Conservation (phyloP, 2,329 filamentous ascomycete genomes). For the Curvularia lunata region DNA sequence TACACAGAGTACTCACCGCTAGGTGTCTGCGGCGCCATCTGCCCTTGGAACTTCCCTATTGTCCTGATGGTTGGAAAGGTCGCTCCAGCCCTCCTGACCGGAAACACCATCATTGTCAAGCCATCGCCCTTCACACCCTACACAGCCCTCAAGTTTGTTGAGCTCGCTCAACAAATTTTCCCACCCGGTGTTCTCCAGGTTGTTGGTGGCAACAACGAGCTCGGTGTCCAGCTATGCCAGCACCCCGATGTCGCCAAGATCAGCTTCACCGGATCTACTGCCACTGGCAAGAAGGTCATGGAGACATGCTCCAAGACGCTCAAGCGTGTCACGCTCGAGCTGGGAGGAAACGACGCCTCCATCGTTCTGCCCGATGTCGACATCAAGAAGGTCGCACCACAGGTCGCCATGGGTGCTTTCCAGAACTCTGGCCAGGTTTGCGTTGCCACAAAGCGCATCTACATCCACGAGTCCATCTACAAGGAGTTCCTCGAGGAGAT, state of each 20-base stretch:
- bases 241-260: constrained; percentile 68
- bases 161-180: constrained; percentile 64
- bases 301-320: constrained; percentile 62
- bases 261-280: constrained; percentile 67
- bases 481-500: constrained; percentile 49
- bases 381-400: constrained; percentile 56
- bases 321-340: constrained; percentile 67
- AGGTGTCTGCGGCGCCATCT: constrained; percentile 53
- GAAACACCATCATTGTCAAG: constrained; percentile 63
- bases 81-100: constrained; percentile 62
- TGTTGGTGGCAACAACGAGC: constrained; percentile 64
- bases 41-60: constrained; percentile 61
- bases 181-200: constrained; percentile 68
- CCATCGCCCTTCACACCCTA: constrained; percentile 66
- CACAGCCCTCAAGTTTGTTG: constrained; percentile 64
- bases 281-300: constrained; percentile 67
- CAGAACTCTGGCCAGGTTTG: constrained; percentile 62
- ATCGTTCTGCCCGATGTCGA: constrained; percentile 66
- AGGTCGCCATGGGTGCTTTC: constrained; percentile 61
- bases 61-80: constrained; percentile 61
- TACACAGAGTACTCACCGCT: constrained; percentile 56
- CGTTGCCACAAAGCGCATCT: constrained; percentile 47
- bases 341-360: constrained; percentile 68
- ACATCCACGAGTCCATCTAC: constrained; percentile 50
- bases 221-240: constrained; percentile 65